These are phyloP conservation scores for Adansonia rubrostipa DNA, from an alignment of 441 rosid species.

Conservation along the genomic window DNA sequence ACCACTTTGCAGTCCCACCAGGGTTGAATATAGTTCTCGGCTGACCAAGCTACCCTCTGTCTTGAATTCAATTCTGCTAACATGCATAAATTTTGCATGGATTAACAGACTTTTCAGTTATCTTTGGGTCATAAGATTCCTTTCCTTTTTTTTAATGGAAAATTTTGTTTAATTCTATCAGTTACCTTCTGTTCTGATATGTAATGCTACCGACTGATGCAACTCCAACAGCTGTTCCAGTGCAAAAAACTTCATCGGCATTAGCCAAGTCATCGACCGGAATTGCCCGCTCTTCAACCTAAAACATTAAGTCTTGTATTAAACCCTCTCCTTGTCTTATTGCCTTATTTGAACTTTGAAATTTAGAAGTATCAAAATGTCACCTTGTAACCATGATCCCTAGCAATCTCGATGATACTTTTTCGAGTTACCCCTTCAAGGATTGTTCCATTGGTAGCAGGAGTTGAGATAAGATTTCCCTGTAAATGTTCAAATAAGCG, in stretches of 20 bases:
- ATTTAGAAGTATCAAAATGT: not conserved
- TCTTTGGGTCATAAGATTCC: not conserved
- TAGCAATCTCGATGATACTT: conserved; percentile 78
- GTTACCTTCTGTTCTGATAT: conserved; percentile 61
- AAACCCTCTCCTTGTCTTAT: not conserved
- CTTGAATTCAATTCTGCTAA: conserved; percentile 64
- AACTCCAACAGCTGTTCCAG: conserved; percentile 89
- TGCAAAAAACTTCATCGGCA: conserved; percentile 92
- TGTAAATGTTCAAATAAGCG: conserved; percentile 29
- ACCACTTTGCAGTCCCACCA: conserved; percentile 78
- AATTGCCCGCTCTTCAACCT: conserved; percentile 75
- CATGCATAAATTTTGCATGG: not conserved
- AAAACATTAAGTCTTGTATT: not conserved
- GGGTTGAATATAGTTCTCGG: conserved; percentile 54
- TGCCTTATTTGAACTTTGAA: conserved; percentile 9
- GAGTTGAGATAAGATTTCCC: conserved; percentile 76
- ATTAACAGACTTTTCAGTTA: not conserved
- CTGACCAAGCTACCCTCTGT: conserved; percentile 48
- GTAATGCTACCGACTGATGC: conserved; percentile 76
- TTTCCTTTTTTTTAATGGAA: not conserved
- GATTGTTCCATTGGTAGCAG: conserved; percentile 73
- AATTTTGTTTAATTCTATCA: not conserved
- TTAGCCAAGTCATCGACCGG: conserved; percentile 62
- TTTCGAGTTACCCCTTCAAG: conserved; percentile 82
- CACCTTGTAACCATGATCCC: conserved; percentile 75